Base-by-base conservation (phyloP, 371 early-diverging fungal species). In the Syncephalastrum monosporum region DNA sequence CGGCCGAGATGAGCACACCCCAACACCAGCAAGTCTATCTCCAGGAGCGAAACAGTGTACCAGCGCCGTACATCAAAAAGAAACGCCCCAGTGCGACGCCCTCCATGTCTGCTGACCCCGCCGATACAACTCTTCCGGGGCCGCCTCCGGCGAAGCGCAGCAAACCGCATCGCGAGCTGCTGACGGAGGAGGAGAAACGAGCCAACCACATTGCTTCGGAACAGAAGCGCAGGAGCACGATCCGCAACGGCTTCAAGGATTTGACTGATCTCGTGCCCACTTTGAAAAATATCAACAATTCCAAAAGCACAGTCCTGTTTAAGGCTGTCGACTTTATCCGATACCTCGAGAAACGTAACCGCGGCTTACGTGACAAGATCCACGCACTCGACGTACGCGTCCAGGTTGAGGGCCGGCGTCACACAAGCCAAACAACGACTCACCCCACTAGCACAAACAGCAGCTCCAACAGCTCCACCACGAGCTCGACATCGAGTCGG, bases 191-290 rank as follows among this genome's bases (percentile, higher is more conserved):
- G n/a, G 93, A 95, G 56, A 95, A 95, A 71, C 81, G 91, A 56
- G 85, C 88, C 4, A 95, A 93, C 68, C 95, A 95, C 69, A 93
- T 94, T 68, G 91, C 88, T 0, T 91, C 91, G 13, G 95, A 95
- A 64, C 91, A 95, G 67, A 91, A 92, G 61, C 87, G 95, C 21
- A 83, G 95, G 7, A 89, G 89, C 48, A 91, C 91, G 59, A 94
- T 95, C 64, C 84, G 91, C 5, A 67, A 74, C 17, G 92, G 93
- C 3, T 93, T 93, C 71, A 89, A 89, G 58, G 86, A 89, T 56
- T 78, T 95, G 52, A 87, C 88, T 42, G 86, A 87, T 21, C 75
- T 94, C 38, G 90, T 94, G 29, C 96, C 96, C 19, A 84, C 86
- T 2, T 71, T 92, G 54, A 85, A 74, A 50, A 78, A 80, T 23